These are phyloP conservation scores for Westerdykella aurantiaca DNA, from an alignment of 2,329 filamentous ascomycete species.

Conservation along the genomic window DNA sequence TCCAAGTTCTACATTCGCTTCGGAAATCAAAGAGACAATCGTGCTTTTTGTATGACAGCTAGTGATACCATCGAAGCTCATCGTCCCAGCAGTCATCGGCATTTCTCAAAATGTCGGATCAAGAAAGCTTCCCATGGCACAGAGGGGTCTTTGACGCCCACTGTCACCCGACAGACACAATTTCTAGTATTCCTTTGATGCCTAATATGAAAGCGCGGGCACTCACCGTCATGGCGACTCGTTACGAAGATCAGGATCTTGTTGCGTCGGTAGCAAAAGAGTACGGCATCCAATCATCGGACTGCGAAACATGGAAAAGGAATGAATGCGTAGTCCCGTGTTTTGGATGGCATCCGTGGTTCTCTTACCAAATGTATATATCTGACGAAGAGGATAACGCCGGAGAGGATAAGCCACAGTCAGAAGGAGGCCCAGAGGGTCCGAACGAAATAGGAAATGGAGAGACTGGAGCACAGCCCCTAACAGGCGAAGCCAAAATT, in stretches of 20 bases:
- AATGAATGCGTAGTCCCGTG: conserved; percentile 56
- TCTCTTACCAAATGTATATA: conserved; percentile 66
- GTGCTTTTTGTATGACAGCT: no score
- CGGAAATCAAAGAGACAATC: no score
- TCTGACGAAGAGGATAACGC: conserved; percentile 30
- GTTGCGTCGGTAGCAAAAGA: conserved; percentile 57
- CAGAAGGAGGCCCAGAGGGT: no score
- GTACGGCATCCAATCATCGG: conserved; percentile 44
- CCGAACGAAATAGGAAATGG: conserved; percentile 39
- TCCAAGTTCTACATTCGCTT: no score
- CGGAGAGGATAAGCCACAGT: conserved; percentile 5
- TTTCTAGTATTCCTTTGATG: conserved; percentile 55
- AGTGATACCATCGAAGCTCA: no score
- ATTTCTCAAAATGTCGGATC: not conserved
- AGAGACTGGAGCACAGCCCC: conserved; percentile 22
- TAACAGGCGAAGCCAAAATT: conserved; percentile 43
- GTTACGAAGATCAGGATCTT: conserved; percentile 67
- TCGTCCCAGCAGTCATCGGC: not conserved
- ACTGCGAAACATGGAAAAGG: conserved; percentile 22
- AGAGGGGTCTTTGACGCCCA: conserved; percentile 70
- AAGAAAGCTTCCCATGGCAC: conserved; percentile 57
- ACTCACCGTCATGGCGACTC: conserved; percentile 72
- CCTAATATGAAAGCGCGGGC: conserved; percentile 59
- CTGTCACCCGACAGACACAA: conserved; percentile 77
- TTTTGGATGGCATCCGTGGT: conserved; percentile 90